Evolutionary conservation across 1,284 basidiomycete species (phyloP), one percentile per base, ranked within the genome.

Genomic region (Sutorius eximius): DNA sequence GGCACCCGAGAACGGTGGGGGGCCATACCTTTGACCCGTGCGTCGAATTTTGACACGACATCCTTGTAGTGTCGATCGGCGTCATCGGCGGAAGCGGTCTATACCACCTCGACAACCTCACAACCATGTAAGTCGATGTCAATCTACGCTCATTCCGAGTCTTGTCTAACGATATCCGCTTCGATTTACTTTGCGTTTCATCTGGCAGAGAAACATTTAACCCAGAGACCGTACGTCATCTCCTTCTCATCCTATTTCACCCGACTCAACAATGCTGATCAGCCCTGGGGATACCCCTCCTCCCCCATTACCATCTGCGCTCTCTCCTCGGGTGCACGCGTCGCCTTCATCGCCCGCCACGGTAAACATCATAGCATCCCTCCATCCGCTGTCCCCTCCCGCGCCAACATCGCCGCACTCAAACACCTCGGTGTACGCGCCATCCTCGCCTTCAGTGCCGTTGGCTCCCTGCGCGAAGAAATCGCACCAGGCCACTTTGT

Each of bases 231-330:
- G 87, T 87, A 63, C 59, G 80, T 72, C 32, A 49, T 40, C 24
- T 10, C 10, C 49, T 20, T 33, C 20, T 16, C 11, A 47, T 27
- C n/a, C 15, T 20, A 4, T 15, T 44, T 3, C 12, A 40, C 48
- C 55, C 22, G 51, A 24, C 45, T 44, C 29, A 48, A 27, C 27
- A 41, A n/a, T 45, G 30, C 34, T 15, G 38, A 42, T 27, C 49
- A 95, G 88, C 96, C 96, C 15, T 99, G 96, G 96, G 96, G 96
- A 24, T 79, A 81, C 59, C 92, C 96, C 1, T 94, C 91, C 24
- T 93, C 94, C 0, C 94, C 93, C 0, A 94, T 99, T 65, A 88
- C 89, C 11, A 94, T 98, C 71, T 87, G 85, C 27, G 75, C 86
- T 33, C 86, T 96, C 24, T 87, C 91, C 2, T 86, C 86, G 0